Conservation (phyloP, 2,329 filamentous ascomycete species). For the Phialophora tarda region DNA sequence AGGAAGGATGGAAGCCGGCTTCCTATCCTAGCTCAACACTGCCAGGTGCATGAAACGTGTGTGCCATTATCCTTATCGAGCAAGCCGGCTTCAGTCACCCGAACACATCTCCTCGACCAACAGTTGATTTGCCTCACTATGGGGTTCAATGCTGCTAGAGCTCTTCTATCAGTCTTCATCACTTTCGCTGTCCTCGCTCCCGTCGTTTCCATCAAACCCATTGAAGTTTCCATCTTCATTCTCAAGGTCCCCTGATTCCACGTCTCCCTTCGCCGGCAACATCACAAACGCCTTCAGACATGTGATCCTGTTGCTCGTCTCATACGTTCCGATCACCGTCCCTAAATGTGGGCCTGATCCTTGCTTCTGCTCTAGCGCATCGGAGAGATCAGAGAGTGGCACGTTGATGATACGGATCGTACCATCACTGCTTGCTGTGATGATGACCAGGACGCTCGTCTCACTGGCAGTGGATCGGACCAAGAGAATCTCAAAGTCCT, state of each 20-base stretch:
- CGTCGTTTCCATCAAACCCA: slow-evolving; percentile 28
- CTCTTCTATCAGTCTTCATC: slow-evolving; percentile 31
- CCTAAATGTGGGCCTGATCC: slow-evolving; percentile 59
- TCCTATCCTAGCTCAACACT: not conserved
- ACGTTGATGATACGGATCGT: slow-evolving; percentile 79
- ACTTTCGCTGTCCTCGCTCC: slow-evolving; percentile 42
- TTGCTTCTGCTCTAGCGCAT: slow-evolving; percentile 31
- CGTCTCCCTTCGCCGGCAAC: slow-evolving; percentile 64
- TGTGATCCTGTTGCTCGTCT: slow-evolving; percentile 87
- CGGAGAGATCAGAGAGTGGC: slow-evolving; percentile 42
- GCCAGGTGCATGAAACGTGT: not conserved
- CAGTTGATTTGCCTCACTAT: not conserved
- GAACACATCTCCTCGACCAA: not conserved
- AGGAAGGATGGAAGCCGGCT: not conserved
- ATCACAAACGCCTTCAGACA: slow-evolving; percentile 87
- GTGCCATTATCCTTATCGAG: not conserved
- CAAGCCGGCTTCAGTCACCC: not conserved
- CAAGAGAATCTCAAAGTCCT: slow-evolving; percentile 78
- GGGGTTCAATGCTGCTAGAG: not conserved
- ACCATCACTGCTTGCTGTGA: slow-evolving; percentile 84
- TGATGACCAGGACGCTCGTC: slow-evolving; percentile 58
- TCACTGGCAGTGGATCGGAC: slow-evolving; percentile 45
- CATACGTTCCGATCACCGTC: slow-evolving; percentile 73
- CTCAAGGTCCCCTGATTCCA: slow-evolving; percentile 11
- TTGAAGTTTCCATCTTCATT: slow-evolving; percentile 30